These are phyloP conservation scores for Rhodotorula sp. DNA, from an alignment of 1,284 basidiomycete genomes.

Conservation along the genomic window DNA sequence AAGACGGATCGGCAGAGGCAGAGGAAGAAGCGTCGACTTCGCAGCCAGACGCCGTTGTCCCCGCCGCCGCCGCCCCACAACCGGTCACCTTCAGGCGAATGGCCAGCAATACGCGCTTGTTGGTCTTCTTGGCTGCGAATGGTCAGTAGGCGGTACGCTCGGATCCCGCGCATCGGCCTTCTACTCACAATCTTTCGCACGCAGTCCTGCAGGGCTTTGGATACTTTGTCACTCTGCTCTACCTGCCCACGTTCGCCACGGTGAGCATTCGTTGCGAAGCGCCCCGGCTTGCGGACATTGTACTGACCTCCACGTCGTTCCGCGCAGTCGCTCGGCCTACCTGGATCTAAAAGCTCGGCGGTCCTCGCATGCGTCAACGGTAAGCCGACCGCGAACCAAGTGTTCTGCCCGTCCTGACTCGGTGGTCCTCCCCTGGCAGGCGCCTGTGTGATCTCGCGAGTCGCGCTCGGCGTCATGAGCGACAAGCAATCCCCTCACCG, in stretches of 20 bases:
- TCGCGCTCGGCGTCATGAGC: constrained; percentile 50
- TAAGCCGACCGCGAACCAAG: not conserved
- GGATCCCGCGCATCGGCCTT: not conserved
- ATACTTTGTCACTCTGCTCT: constrained; percentile 46
- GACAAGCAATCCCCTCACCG: constrained; percentile 51
- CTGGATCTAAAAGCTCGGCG: constrained; percentile 7
- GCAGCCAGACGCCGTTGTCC: no score
- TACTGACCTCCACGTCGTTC: no score
- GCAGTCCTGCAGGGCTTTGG: constrained; percentile 49
- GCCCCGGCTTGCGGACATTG: not conserved
- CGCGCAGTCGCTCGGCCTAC: constrained; percentile 18
- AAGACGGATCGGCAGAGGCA: not conserved
- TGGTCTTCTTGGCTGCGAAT: constrained; percentile 48
- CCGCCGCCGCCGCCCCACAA: not conserved
- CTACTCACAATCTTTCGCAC: constrained; percentile 29
- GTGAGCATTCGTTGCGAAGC: not conserved
- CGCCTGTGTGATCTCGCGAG: constrained; percentile 48
- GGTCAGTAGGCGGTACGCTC: constrained; percentile 21
- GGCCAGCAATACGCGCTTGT: constrained; percentile 45
- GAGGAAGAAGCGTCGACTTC: not conserved
- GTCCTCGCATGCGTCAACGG: constrained; percentile 33
- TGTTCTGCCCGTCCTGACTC: no score
- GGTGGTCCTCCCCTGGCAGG: constrained; percentile 39
- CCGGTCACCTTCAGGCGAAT: constrained; percentile 31
- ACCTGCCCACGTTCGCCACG: constrained; percentile 23